phyloP scores from a whole-genome alignment of 768 basidiomycete genomes.

The Naganishia vaughanmartiniae region DNA sequence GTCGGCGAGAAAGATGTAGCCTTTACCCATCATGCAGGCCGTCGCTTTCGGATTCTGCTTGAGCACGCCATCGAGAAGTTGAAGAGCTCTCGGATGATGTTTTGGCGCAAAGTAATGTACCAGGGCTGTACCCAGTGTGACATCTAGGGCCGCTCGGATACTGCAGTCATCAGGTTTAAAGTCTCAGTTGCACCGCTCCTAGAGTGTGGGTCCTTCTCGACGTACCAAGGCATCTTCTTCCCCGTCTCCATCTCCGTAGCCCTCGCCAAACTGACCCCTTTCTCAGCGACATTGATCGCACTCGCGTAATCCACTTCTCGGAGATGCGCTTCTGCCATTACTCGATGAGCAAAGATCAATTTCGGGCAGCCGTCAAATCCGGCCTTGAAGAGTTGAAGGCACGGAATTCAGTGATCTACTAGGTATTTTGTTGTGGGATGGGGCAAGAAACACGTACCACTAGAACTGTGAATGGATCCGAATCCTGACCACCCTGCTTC shows the following conservation, averaged over 20 bases:
- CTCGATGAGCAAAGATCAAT: conserved; percentile 66
- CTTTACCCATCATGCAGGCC: conserved; percentile 69
- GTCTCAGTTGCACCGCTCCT: background rate
- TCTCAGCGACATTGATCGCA: conserved; percentile 68
- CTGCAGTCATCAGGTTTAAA: conserved; percentile 52
- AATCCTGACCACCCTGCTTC: conserved; percentile 1
- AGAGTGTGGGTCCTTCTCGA: conserved; percentile 45
- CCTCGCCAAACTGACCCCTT: conserved; percentile 62
- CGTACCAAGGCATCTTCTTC: conserved; percentile 55
- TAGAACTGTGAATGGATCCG: conserved; percentile 29
- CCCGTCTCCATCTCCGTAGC: conserved; percentile 63
- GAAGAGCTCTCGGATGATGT: conserved; percentile 74
- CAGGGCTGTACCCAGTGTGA: conserved; percentile 69
- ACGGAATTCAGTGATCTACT: background rate
- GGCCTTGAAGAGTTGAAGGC: conserved; percentile 8
- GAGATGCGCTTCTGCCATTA: conserved; percentile 66
- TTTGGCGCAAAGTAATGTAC: conserved; percentile 86
- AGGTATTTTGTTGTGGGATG: background rate
- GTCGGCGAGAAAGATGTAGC: conserved; percentile 66
- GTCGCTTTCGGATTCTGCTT: conserved; percentile 63
- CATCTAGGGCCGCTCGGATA: conserved; percentile 66
- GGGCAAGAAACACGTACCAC: conserved; percentile 14
- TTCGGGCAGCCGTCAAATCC: conserved; percentile 58
- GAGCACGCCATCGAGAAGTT: conserved; percentile 72
- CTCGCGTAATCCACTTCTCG: conserved; percentile 71